Conservation (phyloP, 1,284 basidiomycete genomes). For the Inonotus hispidus region DNA sequence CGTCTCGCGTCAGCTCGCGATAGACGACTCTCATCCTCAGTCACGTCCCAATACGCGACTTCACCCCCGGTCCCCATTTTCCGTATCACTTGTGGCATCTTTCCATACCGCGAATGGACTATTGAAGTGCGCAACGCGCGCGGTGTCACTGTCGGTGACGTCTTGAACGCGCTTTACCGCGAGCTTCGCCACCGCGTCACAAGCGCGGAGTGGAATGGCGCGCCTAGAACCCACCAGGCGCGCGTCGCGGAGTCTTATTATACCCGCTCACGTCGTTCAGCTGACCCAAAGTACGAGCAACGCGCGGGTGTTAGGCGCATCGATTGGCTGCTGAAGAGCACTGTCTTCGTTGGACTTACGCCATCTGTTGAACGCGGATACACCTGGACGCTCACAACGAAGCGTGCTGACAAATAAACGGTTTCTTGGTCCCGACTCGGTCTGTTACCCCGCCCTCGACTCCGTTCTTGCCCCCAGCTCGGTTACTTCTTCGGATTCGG, state of each 20-base stretch:
- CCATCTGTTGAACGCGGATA: conserved; percentile 30
- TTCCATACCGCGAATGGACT: conserved; percentile 35
- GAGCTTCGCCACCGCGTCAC: conserved; percentile 34
- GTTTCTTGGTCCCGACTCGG: background rate
- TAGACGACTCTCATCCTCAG: conserved; percentile 26
- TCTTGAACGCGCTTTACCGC: conserved; percentile 39
- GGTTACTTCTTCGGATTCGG: background rate
- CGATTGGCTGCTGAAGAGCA: conserved; percentile 43
- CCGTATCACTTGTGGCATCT: conserved; percentile 40
- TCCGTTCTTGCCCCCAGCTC: background rate
- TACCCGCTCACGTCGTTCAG: conserved; percentile 34
- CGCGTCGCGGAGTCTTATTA: conserved; percentile 38
- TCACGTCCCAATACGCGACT: conserved; percentile 38
- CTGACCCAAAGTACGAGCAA: conserved; percentile 30
- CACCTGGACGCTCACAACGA: conserved; percentile 38
- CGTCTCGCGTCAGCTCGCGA: conserved; percentile 26
- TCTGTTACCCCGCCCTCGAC: too few species aligned
- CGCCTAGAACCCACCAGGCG: conserved; percentile 36
- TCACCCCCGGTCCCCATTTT: conserved; percentile 35
- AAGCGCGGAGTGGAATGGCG: conserved; percentile 36
- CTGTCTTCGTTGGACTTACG: conserved; percentile 45
- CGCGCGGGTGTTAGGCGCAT: conserved; percentile 39
- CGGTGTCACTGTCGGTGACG: conserved; percentile 44
- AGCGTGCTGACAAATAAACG: conserved; percentile 16
- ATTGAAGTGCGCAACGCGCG: conserved; percentile 33